A percentile compares a stretch with the other conserved stretches of the same genome.
Conservation (phyloP, 495 filamentous ascomycete genomes). For the Hypoxylon lienhwacheense region DNA sequence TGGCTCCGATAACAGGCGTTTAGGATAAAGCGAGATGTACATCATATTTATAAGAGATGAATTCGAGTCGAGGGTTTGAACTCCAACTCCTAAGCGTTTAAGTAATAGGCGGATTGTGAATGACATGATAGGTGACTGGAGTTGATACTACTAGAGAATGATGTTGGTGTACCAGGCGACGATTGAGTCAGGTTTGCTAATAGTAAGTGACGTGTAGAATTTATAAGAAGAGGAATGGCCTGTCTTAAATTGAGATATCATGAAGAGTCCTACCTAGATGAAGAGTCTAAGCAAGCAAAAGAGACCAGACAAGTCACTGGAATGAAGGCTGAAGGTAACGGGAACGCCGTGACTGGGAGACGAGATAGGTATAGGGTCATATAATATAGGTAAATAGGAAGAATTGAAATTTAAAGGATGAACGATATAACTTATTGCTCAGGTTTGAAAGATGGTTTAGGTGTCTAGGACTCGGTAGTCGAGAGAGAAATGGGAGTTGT, state of each 20-base stretch:
- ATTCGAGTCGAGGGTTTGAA: neutral
- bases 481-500: neutral
- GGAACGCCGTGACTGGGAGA: constrained; percentile 3
- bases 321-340: constrained; percentile 25
- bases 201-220: constrained; percentile 14
- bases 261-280: constrained; percentile 31
- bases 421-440: neutral
- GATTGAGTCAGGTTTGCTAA: constrained; percentile 18
- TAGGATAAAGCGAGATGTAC: too few species aligned
- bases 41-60: too few species aligned
- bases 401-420: neutral
- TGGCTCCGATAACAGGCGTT: too few species aligned
- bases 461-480: neutral
- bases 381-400: constrained; percentile 3
- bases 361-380: neutral
- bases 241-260: constrained; percentile 35
- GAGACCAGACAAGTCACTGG: constrained; percentile 32
- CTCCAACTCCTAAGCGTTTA: neutral
- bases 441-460: constrained; percentile 7
- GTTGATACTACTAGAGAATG: constrained; percentile 31
- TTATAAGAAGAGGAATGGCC: constrained; percentile 32
- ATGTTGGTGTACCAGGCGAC: constrained; percentile 30
- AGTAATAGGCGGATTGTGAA: constrained; percentile 1
- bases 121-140: constrained; percentile 14
- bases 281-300: constrained; percentile 13